Evolutionary conservation across 768 basidiomycete species (phyloP).

Genomic region (Postia placenta): DNA sequence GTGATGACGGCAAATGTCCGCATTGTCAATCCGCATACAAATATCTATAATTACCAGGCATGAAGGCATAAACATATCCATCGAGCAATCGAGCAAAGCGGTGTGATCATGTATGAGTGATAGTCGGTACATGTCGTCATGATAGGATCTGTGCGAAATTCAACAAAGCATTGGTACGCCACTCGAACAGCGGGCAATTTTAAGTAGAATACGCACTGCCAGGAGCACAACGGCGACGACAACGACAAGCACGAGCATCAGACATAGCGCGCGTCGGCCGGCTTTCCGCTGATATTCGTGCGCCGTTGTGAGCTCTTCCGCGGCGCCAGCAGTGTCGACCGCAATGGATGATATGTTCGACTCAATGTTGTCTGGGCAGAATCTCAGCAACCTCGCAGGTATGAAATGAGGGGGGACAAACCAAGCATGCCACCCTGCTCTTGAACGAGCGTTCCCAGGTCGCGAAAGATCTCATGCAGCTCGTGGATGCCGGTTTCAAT

Average conservation of each 20-base stretch:
- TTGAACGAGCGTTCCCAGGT: constrained; percentile 88
- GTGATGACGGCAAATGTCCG: background rate
- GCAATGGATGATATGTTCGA: constrained; percentile 86
- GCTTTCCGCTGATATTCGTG: constrained; percentile 94
- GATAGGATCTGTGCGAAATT: constrained; percentile 19
- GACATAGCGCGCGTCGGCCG: constrained; percentile 81
- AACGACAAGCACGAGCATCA: constrained; percentile 81
- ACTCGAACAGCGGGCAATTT: constrained; percentile 19
- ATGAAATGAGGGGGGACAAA: background rate
- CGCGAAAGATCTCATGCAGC: constrained; percentile 91
- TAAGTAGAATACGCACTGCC: constrained; percentile 60
- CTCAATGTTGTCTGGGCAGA: constrained; percentile 81
- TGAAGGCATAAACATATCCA: background rate
- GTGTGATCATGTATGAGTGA: background rate
- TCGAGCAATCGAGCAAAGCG: background rate
- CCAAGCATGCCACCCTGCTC: constrained; percentile 96
- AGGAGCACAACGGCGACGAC: constrained; percentile 87
- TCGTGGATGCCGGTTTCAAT: constrained; percentile 98
- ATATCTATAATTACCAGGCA: background rate
- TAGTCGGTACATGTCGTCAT: constrained; percentile 8
- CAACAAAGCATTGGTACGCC: constrained; percentile 22
- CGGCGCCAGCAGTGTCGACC: constrained; percentile 74
- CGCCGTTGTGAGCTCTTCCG: constrained; percentile 83
- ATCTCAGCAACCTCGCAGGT: background rate
- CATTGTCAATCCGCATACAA: background rate